phyloP scores from a whole-genome alignment of 345 rosid species.

The Pseudoturritis turrita region DNA sequence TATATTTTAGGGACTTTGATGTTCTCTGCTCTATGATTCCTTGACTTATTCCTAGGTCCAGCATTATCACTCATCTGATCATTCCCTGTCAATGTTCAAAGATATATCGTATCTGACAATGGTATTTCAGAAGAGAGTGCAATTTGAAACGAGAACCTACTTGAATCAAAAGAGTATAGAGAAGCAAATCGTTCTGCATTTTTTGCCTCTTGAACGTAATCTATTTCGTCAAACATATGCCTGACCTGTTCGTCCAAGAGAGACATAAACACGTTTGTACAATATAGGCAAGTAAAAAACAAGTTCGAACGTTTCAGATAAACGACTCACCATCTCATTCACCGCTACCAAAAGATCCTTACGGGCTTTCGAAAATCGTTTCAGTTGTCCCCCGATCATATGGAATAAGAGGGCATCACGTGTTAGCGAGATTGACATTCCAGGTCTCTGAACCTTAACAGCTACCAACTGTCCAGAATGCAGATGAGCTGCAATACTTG shows the following conservation, averaged over 20 bases:
- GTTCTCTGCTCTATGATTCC: constrained; percentile 36
- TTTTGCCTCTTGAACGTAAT: constrained; percentile 79
- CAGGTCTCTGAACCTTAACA: constrained; percentile 98
- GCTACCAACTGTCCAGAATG: constrained; percentile 97
- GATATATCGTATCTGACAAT: neutral
- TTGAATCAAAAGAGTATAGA: constrained; percentile 50
- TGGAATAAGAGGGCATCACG: constrained; percentile 91
- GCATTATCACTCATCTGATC: constrained; percentile 31
- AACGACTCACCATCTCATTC: constrained; percentile 76
- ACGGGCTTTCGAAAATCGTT: constrained; percentile 88
- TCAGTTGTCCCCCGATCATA: constrained; percentile 93
- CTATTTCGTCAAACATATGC: constrained; percentile 98
- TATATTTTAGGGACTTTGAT: constrained; percentile 89
- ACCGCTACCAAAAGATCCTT: constrained; percentile 88
- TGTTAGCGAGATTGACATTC: constrained; percentile 69
- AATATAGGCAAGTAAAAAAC: constrained; percentile 17
- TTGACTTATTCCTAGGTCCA: constrained; percentile 28
- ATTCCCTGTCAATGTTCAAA: constrained; percentile 36
- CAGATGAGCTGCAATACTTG: constrained; percentile 90
- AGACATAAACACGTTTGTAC: constrained; percentile 41
- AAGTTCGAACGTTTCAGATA: neutral
- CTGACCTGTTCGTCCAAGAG: constrained; percentile 81
- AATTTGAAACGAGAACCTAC: constrained; percentile 40
- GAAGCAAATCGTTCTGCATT: constrained; percentile 94
- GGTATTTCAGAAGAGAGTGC: neutral